Base-by-base conservation (phyloP, 2,329 filamentous ascomycete species). In the Endoconidiophora polonica region DNA sequence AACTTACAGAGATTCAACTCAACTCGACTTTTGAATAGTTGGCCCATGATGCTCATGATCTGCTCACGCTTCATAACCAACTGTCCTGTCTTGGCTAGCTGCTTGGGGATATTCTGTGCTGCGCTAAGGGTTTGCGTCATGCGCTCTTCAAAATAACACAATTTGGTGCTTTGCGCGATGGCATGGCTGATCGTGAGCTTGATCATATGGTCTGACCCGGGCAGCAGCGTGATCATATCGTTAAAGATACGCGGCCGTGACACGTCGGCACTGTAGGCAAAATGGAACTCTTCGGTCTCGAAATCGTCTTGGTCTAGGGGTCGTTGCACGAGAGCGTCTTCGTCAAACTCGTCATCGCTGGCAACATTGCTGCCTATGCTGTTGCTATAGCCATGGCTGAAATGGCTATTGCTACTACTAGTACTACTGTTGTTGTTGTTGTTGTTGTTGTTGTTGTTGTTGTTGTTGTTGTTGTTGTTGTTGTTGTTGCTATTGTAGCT, bases 251-350 rank as follows among this genome's bases (percentile, higher is more conserved):
- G 77, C 3, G 91, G 91, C 46, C 88, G 77, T 55, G 87, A 82
- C 33, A 91, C 86, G 52, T 86, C 75, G 1, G 79, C 75, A 58
- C 86, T 94, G 68, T 98, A 98, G 64, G 96, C 88, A 61, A 98
- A 98, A 61, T 98, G 90, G 59, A 98, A 95, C 61, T 96, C 90
- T 62, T 98, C 91, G 0, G 84, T 98, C 67, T 98, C 91, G 57
- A 93, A 94, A 61, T 96, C 88, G 56, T 82, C 81, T 63, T 95
- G 86, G 50, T 85, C 78, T 20, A 94, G 70, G 0, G 88, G 86
- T 33, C 86, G 76, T 1, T 80, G 83, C 29, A 87, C 80, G 5
- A 98, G 73, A 4, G 47, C 44, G 12, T 53, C 48, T 18, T 46
- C 42, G 23, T 49, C 53, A 16, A 48, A 40, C 16, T 54, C 50